These are phyloP conservation scores for Dioscorea zingiberensis DNA, from an alignment of 106 monocot species.

Conservation along the genomic window DNA sequence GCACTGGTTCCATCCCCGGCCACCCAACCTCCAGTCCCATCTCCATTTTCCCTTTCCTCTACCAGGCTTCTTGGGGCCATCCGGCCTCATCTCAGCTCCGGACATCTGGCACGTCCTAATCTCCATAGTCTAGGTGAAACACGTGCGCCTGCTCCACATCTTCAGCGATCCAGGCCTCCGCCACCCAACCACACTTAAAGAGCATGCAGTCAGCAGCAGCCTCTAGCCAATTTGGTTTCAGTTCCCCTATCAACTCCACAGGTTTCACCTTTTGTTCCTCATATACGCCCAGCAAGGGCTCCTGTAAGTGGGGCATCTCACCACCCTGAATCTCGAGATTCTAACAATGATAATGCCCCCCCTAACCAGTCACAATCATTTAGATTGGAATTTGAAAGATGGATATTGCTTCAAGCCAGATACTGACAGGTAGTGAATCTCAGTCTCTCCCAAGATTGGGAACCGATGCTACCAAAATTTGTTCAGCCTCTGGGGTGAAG, in stretches of 20 bases:
- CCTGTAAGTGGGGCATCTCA: neutral
- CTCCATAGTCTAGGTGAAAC: slow-evolving; percentile 8
- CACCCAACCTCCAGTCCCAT: neutral
- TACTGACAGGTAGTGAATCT: neutral
- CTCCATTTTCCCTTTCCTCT: neutral
- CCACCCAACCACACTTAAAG: neutral
- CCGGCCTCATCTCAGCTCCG: neutral
- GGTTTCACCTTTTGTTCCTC: neutral
- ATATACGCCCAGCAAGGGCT: neutral
- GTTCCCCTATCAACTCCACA: neutral
- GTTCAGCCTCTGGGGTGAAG: neutral
- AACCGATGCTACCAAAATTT: slow-evolving; percentile 2
- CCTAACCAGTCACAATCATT: no score
- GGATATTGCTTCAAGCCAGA: slow-evolving; percentile 3
- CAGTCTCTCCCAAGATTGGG: neutral
- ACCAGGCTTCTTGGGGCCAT: neutral
- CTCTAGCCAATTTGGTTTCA: neutral
- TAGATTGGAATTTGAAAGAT: slow-evolving; percentile 4
- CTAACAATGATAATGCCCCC: no score
- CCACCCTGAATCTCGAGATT: neutral
- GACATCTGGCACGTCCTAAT: slow-evolving; percentile 5
- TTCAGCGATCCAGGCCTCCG: slow-evolving; percentile 36
- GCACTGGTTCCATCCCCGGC: neutral
- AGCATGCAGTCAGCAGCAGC: slow-evolving; percentile 8
- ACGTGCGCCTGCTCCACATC: slow-evolving; percentile 54